Evolutionary conservation across 495 filamentous ascomycete genomes (phyloP), one percentile per base, ranked within the genome.

Genomic region (Baudoinia panamericana): DNA sequence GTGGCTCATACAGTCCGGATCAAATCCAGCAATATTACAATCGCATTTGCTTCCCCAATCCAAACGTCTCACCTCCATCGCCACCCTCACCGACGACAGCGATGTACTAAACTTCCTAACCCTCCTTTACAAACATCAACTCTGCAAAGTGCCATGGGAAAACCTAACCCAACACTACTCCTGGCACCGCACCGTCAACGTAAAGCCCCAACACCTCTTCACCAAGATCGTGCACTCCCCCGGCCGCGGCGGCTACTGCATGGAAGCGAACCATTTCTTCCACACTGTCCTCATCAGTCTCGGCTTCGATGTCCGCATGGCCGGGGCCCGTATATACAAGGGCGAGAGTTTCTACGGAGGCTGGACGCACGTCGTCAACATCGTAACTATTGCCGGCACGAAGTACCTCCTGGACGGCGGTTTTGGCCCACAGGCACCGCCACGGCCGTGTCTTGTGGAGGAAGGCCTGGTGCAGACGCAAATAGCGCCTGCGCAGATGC

Each of bases 241-340:
- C 20, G 66, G 72, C 15, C 57, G 72, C 13, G 83, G 83, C 3
- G 80, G 82, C 0, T 86, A 86, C 51, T 86, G 80, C 61, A 77
- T 86, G 67, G 82, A 86, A 51, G 65, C 68, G 29, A 86, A 76
- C 54, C 62, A 65, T 23, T 70, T 84, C 32, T 82, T 84, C 27
- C 66, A 68, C 25, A 64, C 65, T 19, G 58, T 84, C n/a, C 59
- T 90, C 12, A 56, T 69, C 18, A 71, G 63, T n/a, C 54, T 84
- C 3, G 81, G 78, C 0, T 87, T 68, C 41, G 0, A 58, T 76
- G 46, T 30, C 42, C 32, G 39, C 34, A 38, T 32, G 42, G 33
- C 35, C 18, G 42, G 42, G 7, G 33, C 37, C 6, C 35, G 43
- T 4, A 41, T 46, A 6, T 16, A 41, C 18, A 13, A 16, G 7